These are phyloP conservation scores for Fulvia fulva DNA, from an alignment of 2,329 filamentous ascomycete genomes.

Conservation along the genomic window DNA sequence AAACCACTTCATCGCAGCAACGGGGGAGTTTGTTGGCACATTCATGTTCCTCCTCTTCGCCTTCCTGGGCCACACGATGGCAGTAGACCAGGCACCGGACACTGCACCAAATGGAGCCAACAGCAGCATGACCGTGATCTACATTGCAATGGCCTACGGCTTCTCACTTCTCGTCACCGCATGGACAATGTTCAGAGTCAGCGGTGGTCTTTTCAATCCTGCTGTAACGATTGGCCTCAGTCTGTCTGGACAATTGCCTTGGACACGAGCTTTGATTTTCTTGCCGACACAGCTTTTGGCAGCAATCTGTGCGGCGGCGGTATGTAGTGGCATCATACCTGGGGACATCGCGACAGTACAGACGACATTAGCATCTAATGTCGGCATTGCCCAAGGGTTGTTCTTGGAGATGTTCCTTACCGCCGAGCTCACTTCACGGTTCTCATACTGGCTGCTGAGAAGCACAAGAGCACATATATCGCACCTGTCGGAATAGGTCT, in stretches of 20 bases:
- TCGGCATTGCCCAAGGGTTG: conserved; percentile 29
- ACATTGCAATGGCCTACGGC: conserved; percentile 36
- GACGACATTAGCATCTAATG: conserved; percentile 28
- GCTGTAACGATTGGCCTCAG: conserved; percentile 32
- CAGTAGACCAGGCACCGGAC: conserved; percentile 28
- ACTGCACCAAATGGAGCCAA: conserved; percentile 40
- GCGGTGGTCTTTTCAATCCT: conserved; percentile 30
- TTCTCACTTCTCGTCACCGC: conserved; percentile 39
- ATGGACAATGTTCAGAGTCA: conserved; percentile 34
- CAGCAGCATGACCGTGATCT: conserved; percentile 24
- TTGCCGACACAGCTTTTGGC: conserved; percentile 30
- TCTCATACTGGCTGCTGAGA: conserved; percentile 36
- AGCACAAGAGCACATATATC: conserved; percentile 33
- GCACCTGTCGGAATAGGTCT: conserved; percentile 27
- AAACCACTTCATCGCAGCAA: conserved; percentile 6
- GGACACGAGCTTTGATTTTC: conserved; percentile 25
- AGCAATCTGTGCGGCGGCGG: conserved; percentile 30
- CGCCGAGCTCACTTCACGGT: conserved; percentile 30
- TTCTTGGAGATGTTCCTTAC: conserved; percentile 37
- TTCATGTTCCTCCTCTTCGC: conserved; percentile 12
- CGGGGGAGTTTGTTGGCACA: conserved; percentile 9
- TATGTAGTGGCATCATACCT: conserved; percentile 31
- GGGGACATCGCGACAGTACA: conserved; percentile 27
- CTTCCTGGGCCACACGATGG: conserved; percentile 7
- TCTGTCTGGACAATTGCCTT: conserved; percentile 25